Evolutionary conservation across 805 yeast species (phyloP).

Genomic region (Barnettozyma pratensis): DNA sequence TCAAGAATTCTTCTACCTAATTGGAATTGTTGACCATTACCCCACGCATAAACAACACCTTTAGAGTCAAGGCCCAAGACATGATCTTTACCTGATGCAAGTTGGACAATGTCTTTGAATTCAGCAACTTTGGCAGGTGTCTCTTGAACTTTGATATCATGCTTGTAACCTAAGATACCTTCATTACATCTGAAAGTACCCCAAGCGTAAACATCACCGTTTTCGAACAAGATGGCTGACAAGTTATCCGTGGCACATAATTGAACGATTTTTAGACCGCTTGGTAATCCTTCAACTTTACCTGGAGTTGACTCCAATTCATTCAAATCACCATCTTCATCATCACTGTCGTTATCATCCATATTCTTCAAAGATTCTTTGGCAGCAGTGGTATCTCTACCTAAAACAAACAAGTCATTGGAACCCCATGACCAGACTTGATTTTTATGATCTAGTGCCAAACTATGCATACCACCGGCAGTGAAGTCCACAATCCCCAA

Average conservation of each 20-base stretch:
- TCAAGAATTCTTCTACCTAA: slow-evolving; percentile 82
- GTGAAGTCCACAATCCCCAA: slow-evolving; percentile 79
- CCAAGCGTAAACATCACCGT: slow-evolving; percentile 94
- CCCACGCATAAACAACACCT: slow-evolving; percentile 95
- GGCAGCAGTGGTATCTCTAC: slow-evolving; percentile 72
- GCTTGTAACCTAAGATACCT: slow-evolving; percentile 81
- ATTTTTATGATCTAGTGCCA: slow-evolving; percentile 74
- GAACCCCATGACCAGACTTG: slow-evolving; percentile 98
- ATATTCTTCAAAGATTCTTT: slow-evolving; percentile 64
- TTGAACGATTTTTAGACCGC: slow-evolving; percentile 58
- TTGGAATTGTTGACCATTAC: slow-evolving; percentile 91
- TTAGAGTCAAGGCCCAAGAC: slow-evolving; percentile 73
- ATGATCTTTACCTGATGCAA: slow-evolving; percentile 94
- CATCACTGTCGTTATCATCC: slow-evolving; percentile 53
- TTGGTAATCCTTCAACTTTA: slow-evolving; percentile 62
- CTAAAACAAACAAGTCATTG: slow-evolving; percentile 87
- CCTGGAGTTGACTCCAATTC: slow-evolving; percentile 88
- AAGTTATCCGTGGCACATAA: slow-evolving; percentile 90
- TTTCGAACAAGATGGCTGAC: slow-evolving; percentile 71
- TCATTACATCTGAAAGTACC: slow-evolving; percentile 95
- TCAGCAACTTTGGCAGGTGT: slow-evolving; percentile 60
- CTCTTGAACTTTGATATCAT: slow-evolving; percentile 55
- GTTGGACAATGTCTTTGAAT: slow-evolving; percentile 65
- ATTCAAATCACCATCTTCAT: slow-evolving; percentile 77
- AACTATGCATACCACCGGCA: slow-evolving; percentile 93